Base-by-base conservation (phyloP, 805 yeast genomes). In the Starmera caribaea region DNA sequence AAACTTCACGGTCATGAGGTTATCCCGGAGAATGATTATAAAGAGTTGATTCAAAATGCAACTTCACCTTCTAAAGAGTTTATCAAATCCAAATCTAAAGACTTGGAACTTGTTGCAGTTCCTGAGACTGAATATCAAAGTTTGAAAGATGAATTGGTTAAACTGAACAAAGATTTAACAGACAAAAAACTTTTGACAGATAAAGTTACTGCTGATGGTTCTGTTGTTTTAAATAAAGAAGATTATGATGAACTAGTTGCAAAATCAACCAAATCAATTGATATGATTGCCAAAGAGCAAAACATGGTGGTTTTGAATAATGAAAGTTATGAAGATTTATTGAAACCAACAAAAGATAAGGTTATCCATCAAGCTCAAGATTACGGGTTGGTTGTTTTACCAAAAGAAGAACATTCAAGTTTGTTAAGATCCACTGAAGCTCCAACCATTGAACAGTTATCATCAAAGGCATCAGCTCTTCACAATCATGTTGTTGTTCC, bases 141-240 rank as follows among this genome's bases (percentile, higher is more conserved):
- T 14, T 24, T 44, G 32, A 41, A 50, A 24, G 27, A 37, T 8
- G 39, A 50, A 10, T 21, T 39, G 4, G 37, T 45, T 4, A 59
- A 58, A 14, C 38, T 54, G 24, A 34, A 48, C 17, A 52, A 48
- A n/a, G 47, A 50, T 37, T 37, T 62, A 28, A 37, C 39, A 3
- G 46, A 55, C 24, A 51, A 53, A 14, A 55, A 66, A 16, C 47
- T 53, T 17, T 41, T 61, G 33, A 49, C 45, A 8, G 49, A 50
- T 14, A 55, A 51, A 15, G 59, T 61, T 5, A 32, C 48, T 8
- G 38, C 42, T 4, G 46, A 52, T 16, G 46, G 47, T 29, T 40
- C 40, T 35, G 47, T 44, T 13, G 41, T 45, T 28, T 29, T 45
- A 11, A 41, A 39, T 28, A 41, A 44, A 30, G 42, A 36, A 12